phyloP scores from a whole-genome alignment of 306 rosid genomes.

The Acacia confusa region DNA sequence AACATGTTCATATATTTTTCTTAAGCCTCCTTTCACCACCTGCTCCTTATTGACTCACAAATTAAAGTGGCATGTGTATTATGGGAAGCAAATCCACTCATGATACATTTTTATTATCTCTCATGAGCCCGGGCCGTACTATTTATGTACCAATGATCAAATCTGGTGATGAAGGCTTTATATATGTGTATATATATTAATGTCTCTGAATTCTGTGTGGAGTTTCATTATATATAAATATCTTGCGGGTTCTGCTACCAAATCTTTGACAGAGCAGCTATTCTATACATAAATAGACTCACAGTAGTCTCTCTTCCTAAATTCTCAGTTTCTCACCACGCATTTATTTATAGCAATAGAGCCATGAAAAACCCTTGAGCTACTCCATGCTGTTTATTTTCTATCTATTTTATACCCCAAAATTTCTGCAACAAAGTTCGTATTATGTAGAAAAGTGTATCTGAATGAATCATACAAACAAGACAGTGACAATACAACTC shows the following conservation, averaged over 20 bases:
- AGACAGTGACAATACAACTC: background rate
- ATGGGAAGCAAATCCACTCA: too few relatives aligned
- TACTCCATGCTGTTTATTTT: background rate
- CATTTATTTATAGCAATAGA: background rate
- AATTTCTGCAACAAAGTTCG: background rate
- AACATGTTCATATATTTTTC: background rate
- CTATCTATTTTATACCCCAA: background rate
- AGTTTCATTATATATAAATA: background rate
- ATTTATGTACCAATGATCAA: background rate
- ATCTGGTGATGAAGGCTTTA: background rate
- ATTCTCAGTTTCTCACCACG: background rate
- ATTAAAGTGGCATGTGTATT: background rate
- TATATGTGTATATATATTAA: too few relatives aligned
- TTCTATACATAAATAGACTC: background rate
- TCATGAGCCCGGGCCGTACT: too few relatives aligned
- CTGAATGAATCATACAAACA: background rate
- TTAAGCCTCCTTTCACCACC: background rate
- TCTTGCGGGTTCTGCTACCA: background rate
- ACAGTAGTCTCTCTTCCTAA: background rate
- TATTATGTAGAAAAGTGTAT: background rate
- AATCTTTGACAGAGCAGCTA: background rate
- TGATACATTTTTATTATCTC: too few relatives aligned
- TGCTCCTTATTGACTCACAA: background rate
- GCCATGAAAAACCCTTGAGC: too few relatives aligned
- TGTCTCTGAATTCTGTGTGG: background rate